A percentile compares a stretch with the other conserved stretches of the same genome.
phyloP scores from a whole-genome alignment of 2,329 filamentous ascomycete genomes.

The Fulvia fulva region DNA sequence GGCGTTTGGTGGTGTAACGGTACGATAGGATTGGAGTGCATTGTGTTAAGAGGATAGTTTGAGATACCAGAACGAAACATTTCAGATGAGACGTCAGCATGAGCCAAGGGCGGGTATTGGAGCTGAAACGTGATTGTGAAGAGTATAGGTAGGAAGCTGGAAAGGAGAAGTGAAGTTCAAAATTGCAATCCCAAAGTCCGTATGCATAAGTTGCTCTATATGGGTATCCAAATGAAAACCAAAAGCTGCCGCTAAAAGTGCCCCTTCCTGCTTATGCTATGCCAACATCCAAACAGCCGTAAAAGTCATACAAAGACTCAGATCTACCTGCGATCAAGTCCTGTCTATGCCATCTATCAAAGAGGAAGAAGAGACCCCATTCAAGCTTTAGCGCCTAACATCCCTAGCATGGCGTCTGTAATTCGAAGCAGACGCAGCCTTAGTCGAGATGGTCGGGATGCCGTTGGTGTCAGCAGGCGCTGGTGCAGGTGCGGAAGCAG shows the following conservation, averaged over 20 bases:
- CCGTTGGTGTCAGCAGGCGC: background rate
- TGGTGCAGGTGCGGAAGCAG: constrained; percentile 4
- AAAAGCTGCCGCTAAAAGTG: too few relatives aligned
- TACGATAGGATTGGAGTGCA: background rate
- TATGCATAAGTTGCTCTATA: too few relatives aligned
- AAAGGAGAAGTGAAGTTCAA: background rate
- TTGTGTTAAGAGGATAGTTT: background rate
- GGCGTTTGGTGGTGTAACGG: background rate
- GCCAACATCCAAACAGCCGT: too few relatives aligned
- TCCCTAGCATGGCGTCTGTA: background rate
- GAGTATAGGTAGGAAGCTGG: too few relatives aligned
- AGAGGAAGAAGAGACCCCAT: too few relatives aligned
- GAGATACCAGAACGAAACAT: background rate
- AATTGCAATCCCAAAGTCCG: too few relatives aligned
- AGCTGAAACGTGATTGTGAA: too few relatives aligned
- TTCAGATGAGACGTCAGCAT: background rate
- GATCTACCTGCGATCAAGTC: background rate
- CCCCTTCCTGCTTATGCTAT: too few relatives aligned
- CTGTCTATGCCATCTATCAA: background rate
- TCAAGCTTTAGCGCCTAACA: background rate
- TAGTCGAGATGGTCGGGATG: background rate
- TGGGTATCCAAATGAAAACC: background rate
- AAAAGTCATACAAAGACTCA: background rate
- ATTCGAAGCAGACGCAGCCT: background rate
- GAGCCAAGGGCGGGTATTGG: too few relatives aligned